Percentiles rank a stretch among this genome's conserved stretches.
Evolutionary conservation across 2,329 filamentous ascomycete genomes (phyloP).

Genomic region (Diaporthe sp.): DNA sequence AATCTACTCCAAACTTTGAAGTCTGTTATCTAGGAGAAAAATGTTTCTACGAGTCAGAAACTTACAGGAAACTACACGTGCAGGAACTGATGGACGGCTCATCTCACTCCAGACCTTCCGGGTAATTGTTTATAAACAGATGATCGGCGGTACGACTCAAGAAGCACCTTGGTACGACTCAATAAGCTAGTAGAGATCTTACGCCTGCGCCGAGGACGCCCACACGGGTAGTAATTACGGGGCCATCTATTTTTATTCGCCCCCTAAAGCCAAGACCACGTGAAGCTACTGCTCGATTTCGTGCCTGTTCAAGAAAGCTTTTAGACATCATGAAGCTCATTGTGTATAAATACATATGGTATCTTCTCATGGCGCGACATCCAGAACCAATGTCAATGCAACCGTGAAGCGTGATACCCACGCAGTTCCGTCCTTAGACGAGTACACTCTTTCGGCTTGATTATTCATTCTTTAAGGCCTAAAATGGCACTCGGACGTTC

Average conservation of each 20-base stretch:
- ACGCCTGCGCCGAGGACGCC: not conserved
- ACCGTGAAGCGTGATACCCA: not conserved
- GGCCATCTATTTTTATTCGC: not conserved
- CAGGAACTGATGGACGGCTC: not conserved
- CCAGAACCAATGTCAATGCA: not conserved
- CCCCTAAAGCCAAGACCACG: not conserved
- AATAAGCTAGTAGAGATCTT: constrained; percentile 10
- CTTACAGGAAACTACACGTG: not conserved
- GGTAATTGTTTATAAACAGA: not conserved
- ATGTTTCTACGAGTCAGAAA: not conserved
- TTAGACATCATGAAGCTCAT: not conserved
- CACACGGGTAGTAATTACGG: not conserved
- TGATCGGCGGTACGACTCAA: not conserved
- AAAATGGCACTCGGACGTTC: not conserved
- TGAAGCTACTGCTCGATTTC: not conserved
- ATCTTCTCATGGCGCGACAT: not conserved
- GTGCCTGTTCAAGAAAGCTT: no score
- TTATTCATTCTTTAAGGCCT: not conserved
- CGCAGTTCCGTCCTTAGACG: not conserved
- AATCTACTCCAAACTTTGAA: not conserved
- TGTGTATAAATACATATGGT: not conserved
- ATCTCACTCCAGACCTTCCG: not conserved
- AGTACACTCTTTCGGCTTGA: not conserved
- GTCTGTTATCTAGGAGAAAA: not conserved
- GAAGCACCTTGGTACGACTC: not conserved